These are phyloP conservation scores for Aegilops tauschii DNA, from an alignment of 176 grass and related monocot genomes.

Conservation along the genomic window DNA sequence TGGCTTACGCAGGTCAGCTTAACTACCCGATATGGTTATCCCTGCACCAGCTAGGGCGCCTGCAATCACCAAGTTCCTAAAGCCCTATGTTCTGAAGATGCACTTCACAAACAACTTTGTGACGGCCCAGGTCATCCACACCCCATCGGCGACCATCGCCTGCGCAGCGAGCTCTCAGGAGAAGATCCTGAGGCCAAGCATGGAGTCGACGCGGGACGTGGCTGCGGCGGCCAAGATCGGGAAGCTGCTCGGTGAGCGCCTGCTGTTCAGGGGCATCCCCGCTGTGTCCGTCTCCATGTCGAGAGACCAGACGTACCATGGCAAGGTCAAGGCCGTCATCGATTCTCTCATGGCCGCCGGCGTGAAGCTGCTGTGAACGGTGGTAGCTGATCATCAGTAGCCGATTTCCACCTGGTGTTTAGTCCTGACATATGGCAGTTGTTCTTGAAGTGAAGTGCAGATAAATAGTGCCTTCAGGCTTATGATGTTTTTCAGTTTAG, in stretches of 20 bases:
- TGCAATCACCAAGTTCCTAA: conserved; percentile 56
- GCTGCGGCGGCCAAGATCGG: conserved; percentile 68
- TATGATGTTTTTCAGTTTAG: not conserved
- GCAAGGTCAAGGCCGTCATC: conserved; percentile 72
- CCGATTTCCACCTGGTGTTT: not conserved
- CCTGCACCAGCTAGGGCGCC: conserved; percentile 47
- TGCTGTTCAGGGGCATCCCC: conserved; percentile 65
- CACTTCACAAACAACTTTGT: conserved; percentile 71
- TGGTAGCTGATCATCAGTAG: not conserved
- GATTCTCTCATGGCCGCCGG: conserved; percentile 58
- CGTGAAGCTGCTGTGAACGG: conserved; percentile 58
- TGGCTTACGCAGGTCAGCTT: conserved; percentile 15
- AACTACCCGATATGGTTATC: conserved; percentile 45
- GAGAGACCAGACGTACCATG: conserved; percentile 70
- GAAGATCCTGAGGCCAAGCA: conserved; percentile 59
- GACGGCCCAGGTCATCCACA: conserved; percentile 70
- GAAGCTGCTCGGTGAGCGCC: conserved; percentile 68
- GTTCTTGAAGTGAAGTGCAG: not conserved
- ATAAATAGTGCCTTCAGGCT: not conserved
- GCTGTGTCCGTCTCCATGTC: conserved; percentile 62
- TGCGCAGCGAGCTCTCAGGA: conserved; percentile 64
- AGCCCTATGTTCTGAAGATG: conserved; percentile 84
- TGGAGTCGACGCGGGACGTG: conserved; percentile 61
- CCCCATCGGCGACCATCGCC: conserved; percentile 47
- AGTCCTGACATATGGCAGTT: not conserved